phyloP scores from a whole-genome alignment of 805 yeast species.

The Metschnikowia bowlesiae region DNA sequence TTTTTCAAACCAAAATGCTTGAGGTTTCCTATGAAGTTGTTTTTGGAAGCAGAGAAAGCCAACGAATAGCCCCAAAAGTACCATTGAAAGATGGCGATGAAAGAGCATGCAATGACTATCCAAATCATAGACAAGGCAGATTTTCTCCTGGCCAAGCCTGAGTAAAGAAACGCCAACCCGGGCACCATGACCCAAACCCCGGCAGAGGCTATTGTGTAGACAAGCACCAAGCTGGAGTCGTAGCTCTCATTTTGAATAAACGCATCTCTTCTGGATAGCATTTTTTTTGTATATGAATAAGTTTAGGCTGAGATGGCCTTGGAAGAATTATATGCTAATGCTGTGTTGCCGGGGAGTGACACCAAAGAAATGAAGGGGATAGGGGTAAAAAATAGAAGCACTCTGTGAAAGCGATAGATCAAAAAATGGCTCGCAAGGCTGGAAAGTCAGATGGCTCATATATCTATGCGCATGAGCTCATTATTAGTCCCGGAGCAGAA shows the following conservation, averaged over 20 bases:
- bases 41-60: constrained; percentile 78
- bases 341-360: background rate
- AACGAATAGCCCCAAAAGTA: constrained; percentile 97
- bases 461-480: constrained; percentile 1
- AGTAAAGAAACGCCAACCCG: constrained; percentile 86
- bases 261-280: constrained; percentile 26
- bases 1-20: constrained; percentile 77
- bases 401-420: background rate
- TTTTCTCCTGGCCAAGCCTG: constrained; percentile 87
- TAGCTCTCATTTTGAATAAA: constrained; percentile 32
- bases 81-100: constrained; percentile 84
- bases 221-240: constrained; percentile 16
- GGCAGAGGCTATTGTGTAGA: constrained; percentile 59
- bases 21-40: constrained; percentile 84
- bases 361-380: background rate
- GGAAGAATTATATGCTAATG: background rate
- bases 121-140: constrained; percentile 85
- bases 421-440: constrained; percentile 1
- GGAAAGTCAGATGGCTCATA: background rate
- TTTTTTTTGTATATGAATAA: background rate
- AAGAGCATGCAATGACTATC: constrained; percentile 68
- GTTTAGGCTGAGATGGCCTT: background rate
- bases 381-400: background rate
- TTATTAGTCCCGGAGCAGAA: constrained; percentile 1
- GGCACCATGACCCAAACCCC: constrained; percentile 90